Evolutionary conservation across 2,329 filamentous ascomycete species (phyloP), one percentile per base, ranked within the genome.

Genomic region (Cladorrhinum sp.): DNA sequence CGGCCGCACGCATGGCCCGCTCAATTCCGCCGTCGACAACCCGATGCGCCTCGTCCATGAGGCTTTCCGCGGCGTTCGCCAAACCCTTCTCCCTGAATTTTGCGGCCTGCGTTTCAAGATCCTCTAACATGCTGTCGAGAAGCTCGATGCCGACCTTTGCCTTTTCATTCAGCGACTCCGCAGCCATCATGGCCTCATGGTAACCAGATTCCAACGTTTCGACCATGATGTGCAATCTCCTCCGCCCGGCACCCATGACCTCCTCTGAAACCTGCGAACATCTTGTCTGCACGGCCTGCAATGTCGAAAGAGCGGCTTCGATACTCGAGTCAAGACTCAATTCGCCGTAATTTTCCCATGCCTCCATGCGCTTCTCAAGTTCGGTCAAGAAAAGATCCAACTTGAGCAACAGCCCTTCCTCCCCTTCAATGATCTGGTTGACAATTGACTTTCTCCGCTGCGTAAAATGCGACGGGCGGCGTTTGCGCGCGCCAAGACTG

Each of bases 211-310:
- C 95, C 14, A 99, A 80, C 0, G 92, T 96, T 69, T 98, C 94
- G 33, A 99, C 92, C 78, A 98, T 88, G 61, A 98, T 86, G 65
- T 91, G 90, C 62, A 96, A 86, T 63, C 92, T 85, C 65, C 91
- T 86, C 57, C 91, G 88, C 21, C 95, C 93, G 39, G 90, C 91
- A 60, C 92, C 95, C 67, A 98, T 86, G 52, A 97, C 85, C 71
- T 95, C 94, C 64, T 92, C 94, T 0, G 93, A 96, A 20, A 94
- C 92, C 65, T 93, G 87, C 42, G 91, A 92, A 75, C 95, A 99
- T 69, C 92, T 86, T 66, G 92, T 88, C 63, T 93, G 87, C 24
- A 99, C 93, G 7, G 91, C 87, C 70, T 94, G 89, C 1, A 99
- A 80, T 0, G 93, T 96, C 16, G 87, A 82, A 75, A 96, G 96